Evolutionary conservation across 768 basidiomycete species (phyloP).

Genomic region (Boletus rubescentipes): DNA sequence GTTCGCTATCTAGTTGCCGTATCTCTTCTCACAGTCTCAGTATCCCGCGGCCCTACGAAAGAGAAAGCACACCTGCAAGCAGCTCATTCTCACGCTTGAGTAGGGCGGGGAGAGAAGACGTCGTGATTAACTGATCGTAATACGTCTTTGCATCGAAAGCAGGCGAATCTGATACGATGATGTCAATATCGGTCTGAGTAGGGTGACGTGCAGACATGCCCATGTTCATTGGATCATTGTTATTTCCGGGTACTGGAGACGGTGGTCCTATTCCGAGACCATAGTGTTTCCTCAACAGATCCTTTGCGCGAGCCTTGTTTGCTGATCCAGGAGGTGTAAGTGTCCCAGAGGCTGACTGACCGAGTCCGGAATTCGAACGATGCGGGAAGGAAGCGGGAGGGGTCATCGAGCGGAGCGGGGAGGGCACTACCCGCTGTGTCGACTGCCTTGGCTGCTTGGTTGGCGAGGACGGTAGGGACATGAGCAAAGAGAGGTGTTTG

Average conservation of each 20-base stretch:
- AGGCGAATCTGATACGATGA: conserved; percentile 57
- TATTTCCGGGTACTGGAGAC: conserved; percentile 52
- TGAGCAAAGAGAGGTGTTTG: background rate
- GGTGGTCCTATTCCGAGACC: conserved; percentile 78
- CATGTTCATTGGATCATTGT: conserved; percentile 78
- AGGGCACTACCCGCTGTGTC: conserved; percentile 38
- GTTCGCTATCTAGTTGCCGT: conserved; percentile 79
- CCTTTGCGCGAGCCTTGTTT: conserved; percentile 62
- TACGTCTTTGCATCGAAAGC: conserved; percentile 83
- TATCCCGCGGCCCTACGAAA: background rate
- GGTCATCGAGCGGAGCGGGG: conserved; percentile 45
- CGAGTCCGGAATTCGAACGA: conserved; percentile 17
- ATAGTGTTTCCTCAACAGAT: conserved; percentile 84
- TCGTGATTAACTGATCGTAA: conserved; percentile 84
- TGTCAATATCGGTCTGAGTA: conserved; percentile 1
- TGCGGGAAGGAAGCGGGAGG: conserved; percentile 27
- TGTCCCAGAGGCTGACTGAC: conserved; percentile 23
- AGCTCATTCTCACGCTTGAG: conserved; percentile 84
- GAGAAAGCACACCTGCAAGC: conserved; percentile 49
- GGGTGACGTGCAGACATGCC: conserved; percentile 42
- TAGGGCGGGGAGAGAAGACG: conserved; percentile 67
- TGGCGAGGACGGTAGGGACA: conserved; percentile 16
- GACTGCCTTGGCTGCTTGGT: conserved; percentile 23
- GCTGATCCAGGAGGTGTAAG: conserved; percentile 31
- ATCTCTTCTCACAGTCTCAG: conserved; percentile 57